Base-by-base conservation (phyloP, 179 eudicot species). In the Silene vulgaris region DNA sequence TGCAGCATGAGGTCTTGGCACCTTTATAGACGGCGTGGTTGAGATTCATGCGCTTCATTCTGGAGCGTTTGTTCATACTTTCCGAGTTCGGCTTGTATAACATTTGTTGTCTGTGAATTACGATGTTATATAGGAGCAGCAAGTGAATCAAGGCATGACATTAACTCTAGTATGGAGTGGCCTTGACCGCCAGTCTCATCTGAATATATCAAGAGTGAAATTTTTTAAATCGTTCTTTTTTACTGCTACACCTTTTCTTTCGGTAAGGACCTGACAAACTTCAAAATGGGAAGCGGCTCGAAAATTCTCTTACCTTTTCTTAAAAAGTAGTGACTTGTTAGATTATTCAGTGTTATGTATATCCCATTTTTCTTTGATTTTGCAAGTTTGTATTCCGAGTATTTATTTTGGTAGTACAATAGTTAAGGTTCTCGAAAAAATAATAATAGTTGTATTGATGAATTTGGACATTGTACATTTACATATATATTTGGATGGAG, bases 1-100 rank as follows among this genome's bases (percentile, higher is more conserved):
- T 14, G 16, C 63, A 60, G 72, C 77, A 23, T 61, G 72, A 71
- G 62, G 60, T 75, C 76, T 14, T 23, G 19, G 48, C n/a, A 40
- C 65, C 40, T 52, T 9, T 65, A 9, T 62, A 40, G 71, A 52
- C 20, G 30, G 50, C 29, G 3, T 60, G 74, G 63, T 57, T 75
- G 74, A 65, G 54, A 29, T 73, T 35, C 54, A 74, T 68, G 52
- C 72, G 56, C 19, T 64, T 21, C 62, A 65, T 2, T 80, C 30
- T 65, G 35, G 73, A 67, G 32, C 20, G 69, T 50, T 50, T 50
- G 57, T 50, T 50, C 57, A 50, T 50, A 50, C 57, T 50, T 50
- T 50, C 57, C 57, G 17, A 50, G 57, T 50, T 50, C 57, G 13
- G 57, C 57, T 50, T 50, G 57, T 50, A 9, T 50, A 50, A 50